Evolutionary conservation across 352 stramenopile species (phyloP), one percentile per base, ranked within the genome.

Genomic region (Globisporangium heterothallicum): DNA sequence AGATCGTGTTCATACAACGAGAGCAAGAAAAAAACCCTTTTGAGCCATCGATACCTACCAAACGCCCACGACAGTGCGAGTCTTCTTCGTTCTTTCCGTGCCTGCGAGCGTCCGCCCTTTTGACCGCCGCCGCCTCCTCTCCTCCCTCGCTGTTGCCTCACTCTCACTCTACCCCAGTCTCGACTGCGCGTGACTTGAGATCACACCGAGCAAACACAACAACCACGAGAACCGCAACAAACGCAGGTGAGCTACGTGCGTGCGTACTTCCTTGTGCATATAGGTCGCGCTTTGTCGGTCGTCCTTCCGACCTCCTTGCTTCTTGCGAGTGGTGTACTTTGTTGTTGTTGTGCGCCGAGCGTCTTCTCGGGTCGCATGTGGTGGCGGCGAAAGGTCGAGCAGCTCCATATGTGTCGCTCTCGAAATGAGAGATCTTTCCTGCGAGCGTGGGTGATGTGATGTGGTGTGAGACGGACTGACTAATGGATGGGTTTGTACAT

Each of bases 341-440:
- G n/a, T n/a, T 16, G 14, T 10, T 38, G 32, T 38, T 9, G 32
- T 36, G 32, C 4, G 32, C 14, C 12, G n/a, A 38, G 32, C 12
- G 32, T 5, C 32, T 38, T 18, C 32, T 16, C 32, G 32, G 14
- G 32, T 38, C 12, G 32, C 32, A 38, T 38, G n/a, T 38, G 32
- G 6, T 13, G 30, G 6, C 30, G 30, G 32, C n/a, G 32, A 38
- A 38, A 10, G 12, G n/a, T n/a, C n/a, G n/a, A n/a, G n/a, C n/a
- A n/a, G n/a, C n/a, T n/a, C n/a, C n/a, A n/a, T n/a, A n/a, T n/a
- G n/a, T n/a, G n/a, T n/a, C n/a, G n/a, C n/a, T n/a, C n/a, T 30
- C 45, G 45, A 51, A 51, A 19, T 18, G 45, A 30, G 14, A 51
- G 45, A 27, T 51, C 45, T 16, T 42, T 51, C 29, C n/a, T 22